Conservation (phyloP, 495 filamentous ascomycete genomes). For the Penicillium dipodomyicola region DNA sequence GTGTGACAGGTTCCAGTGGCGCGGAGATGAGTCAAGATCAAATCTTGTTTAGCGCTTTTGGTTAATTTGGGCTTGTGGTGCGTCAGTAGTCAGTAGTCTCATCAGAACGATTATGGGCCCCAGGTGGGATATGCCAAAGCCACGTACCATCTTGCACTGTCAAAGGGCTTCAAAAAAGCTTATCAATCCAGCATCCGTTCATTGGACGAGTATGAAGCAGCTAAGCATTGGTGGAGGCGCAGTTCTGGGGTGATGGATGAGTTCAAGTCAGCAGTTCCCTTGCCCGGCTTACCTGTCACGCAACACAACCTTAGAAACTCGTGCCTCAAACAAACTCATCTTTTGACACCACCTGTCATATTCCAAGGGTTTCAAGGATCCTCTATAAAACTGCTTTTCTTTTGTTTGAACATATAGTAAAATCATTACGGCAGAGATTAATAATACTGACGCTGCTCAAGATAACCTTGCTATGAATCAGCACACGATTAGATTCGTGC, state of each 20-base stretch:
- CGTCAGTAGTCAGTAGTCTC: constrained; percentile 25
- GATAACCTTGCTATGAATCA: not conserved
- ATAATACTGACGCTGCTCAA: not conserved
- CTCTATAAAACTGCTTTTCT: not conserved
- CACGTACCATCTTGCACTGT: constrained; percentile 25
- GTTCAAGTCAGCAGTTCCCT: constrained; percentile 1
- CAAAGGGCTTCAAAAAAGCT: constrained; percentile 3
- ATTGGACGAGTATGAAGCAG: constrained; percentile 4
- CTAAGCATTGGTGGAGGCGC: constrained; percentile 18
- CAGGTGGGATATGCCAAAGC: not conserved
- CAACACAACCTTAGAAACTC: not conserved
- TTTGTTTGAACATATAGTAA: not conserved
- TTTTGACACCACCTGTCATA: not conserved
- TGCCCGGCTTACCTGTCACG: not conserved
- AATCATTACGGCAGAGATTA: not conserved
- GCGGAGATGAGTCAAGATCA: constrained; percentile 64
- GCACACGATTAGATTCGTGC: not conserved
- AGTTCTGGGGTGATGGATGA: not conserved
- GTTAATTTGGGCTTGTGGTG: constrained; percentile 62
- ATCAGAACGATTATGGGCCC: not conserved
- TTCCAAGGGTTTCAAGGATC: not conserved
- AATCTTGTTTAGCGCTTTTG: constrained; percentile 57
- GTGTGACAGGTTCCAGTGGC: constrained; percentile 63
- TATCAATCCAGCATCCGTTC: not conserved
- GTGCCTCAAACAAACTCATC: not conserved